A percentile compares a stretch with the other conserved stretches of the same genome.
These are phyloP conservation scores for Isoetes taiwanensis DNA, from an alignment of 75 land plant genomes.

Conservation along the genomic window DNA sequence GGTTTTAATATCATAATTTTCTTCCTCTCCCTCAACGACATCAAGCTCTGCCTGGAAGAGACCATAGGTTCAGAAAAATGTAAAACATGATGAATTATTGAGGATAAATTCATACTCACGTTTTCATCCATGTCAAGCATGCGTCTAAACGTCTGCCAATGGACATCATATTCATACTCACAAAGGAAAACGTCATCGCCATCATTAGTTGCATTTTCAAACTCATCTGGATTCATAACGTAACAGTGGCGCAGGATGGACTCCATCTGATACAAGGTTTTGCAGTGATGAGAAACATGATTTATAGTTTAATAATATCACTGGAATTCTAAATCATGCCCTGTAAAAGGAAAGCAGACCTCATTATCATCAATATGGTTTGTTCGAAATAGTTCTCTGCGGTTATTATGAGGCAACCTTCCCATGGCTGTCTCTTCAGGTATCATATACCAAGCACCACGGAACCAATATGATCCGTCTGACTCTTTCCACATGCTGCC, in stretches of 20 bases:
- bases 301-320: neutral
- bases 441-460: conserved; percentile 64
- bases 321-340: neutral
- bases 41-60: neutral
- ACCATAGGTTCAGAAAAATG: no score
- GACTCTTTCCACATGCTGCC: conserved; percentile 69
- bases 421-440: conserved; percentile 93
- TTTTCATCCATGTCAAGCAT: conserved; percentile 44
- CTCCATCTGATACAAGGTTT: conserved; percentile 46
- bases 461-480: conserved; percentile 61
- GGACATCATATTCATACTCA: conserved; percentile 85
- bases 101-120: conserved; percentile 22
- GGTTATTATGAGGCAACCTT: conserved; percentile 73
- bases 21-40: neutral
- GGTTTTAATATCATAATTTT: no score
- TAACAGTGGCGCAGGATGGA: conserved; percentile 67
- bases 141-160: conserved; percentile 78
- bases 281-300: neutral
- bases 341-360: conserved; percentile 27
- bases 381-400: conserved; percentile 76
- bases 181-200: conserved; percentile 96
- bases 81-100: no score
- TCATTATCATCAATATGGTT: conserved; percentile 66
- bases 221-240: conserved; percentile 78
- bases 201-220: conserved; percentile 44